Evolutionary conservation across 2,329 filamentous ascomycete genomes (phyloP).

Genomic region (Arachnomyces sp.): DNA sequence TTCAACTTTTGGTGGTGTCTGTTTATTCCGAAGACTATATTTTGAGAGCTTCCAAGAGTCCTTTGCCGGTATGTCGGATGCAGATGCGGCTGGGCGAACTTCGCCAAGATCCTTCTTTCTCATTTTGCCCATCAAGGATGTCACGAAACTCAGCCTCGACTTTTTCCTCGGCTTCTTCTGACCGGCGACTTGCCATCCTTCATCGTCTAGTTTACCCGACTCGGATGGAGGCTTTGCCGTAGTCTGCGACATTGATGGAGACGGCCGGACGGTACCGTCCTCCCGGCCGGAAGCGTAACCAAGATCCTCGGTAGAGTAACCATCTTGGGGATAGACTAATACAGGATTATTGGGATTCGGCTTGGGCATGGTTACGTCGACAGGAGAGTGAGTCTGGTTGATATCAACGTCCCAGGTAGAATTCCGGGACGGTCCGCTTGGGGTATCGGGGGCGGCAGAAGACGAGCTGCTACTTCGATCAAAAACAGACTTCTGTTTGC

Average conservation of each 20-base stretch:
- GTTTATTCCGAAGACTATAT: slow-evolving; percentile 12
- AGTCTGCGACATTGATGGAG: slow-evolving; percentile 11
- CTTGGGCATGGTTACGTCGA: slow-evolving; percentile 9
- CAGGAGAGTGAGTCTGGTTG: slow-evolving; percentile 11
- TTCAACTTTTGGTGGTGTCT: slow-evolving; percentile 23
- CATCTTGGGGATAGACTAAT: neutral
- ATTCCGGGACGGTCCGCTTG: slow-evolving; percentile 16
- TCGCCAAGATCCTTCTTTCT: slow-evolving; percentile 16
- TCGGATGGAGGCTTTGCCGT: slow-evolving; percentile 20
- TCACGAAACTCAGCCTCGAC: slow-evolving; percentile 6
- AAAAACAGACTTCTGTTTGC: slow-evolving; percentile 38
- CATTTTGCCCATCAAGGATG: slow-evolving; percentile 4
- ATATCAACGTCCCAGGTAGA: slow-evolving; percentile 18
- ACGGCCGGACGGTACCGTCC: slow-evolving; percentile 9
- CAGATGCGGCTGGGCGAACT: slow-evolving; percentile 16
- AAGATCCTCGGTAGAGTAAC: slow-evolving; percentile 2
- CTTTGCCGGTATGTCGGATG: slow-evolving; percentile 23
- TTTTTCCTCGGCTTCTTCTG: slow-evolving; percentile 9
- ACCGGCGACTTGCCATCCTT: slow-evolving; percentile 28
- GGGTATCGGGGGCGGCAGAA: slow-evolving; percentile 32
- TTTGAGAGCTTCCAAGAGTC: slow-evolving; percentile 23
- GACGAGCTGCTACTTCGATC: slow-evolving; percentile 40
- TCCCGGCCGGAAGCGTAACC: slow-evolving; percentile 9
- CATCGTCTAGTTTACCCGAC: slow-evolving; percentile 16
- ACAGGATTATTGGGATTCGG: neutral